Base-by-base conservation (phyloP, 2,329 filamentous ascomycete genomes). In the Phoma herbarum region DNA sequence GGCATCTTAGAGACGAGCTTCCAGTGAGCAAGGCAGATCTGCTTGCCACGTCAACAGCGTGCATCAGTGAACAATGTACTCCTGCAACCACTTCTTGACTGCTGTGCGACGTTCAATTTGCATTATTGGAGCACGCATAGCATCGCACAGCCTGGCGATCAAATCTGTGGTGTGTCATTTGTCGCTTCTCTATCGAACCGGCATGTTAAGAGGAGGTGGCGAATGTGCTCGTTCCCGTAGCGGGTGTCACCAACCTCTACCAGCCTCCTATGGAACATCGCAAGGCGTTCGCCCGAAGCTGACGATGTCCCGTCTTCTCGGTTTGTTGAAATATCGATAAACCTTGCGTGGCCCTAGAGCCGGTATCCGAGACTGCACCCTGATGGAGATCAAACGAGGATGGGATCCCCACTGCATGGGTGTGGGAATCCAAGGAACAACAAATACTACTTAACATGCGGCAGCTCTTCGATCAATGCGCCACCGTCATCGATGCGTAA, bases 1-100 rank as follows among this genome's bases (percentile, higher is more conserved):
- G 70, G 72, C 20, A 66, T 83, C 28, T 59, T 83, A 62, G 61
- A 67, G 57, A 71, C 74, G 59, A 82, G 78, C 66, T 83, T 80
- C 53, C 80, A 83, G 67, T 74, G 61, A 64, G 58, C 44, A 50
- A 46, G 29, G 47, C 49, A 41, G n/a, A 23, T 23, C 16, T 59
- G 37, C 28, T 51, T 57, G 59, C 45, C 45, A 47, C 14, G 39
- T 53, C 23, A 39, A 37, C n/a, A 41, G 14, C n/a, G 16, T 23
- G 16, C 20, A 45, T 26, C 16, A 42, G 42, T 26, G 29, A 43
- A 42, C 14, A 29, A 46, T 42, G 23, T 51, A 33, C 31, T 44
- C 41, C 51, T 46, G 41, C 51, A 51, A 59, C 46, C 45, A 42
- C 20, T 41, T 22, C 20, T 14, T 16, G 45, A 29, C 8, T 33